A percentile compares a stretch with the other conserved stretches of the same genome.
Evolutionary conservation across 768 basidiomycete genomes (phyloP).

Genomic region (Kondoa subrosea): DNA sequence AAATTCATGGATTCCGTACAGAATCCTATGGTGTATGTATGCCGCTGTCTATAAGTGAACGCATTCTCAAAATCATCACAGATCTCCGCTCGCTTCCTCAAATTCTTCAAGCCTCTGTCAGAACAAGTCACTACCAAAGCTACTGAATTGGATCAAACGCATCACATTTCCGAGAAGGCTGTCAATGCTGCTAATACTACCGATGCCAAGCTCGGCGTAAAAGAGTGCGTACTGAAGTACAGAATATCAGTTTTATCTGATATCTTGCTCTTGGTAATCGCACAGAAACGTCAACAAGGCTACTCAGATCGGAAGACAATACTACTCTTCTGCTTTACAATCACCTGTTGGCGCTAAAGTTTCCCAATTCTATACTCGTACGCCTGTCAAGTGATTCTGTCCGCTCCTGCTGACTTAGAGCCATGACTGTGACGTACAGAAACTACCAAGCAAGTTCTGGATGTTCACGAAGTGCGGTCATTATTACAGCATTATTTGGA

Average conservation of each 20-base stretch:
- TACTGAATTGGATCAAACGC: constrained; percentile 14
- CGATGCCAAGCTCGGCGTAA: constrained; percentile 13
- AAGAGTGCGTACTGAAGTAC: constrained; percentile 6
- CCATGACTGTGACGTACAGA: constrained; percentile 65
- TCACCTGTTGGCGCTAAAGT: constrained; percentile 65
- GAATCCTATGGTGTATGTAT: constrained; percentile 53
- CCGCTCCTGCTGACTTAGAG: constrained; percentile 58
- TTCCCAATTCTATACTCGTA: constrained; percentile 61
- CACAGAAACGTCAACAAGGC: constrained; percentile 2
- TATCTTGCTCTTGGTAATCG: not conserved
- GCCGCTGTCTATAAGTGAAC: no score
- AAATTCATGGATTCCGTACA: constrained; percentile 49
- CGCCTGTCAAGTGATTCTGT: constrained; percentile 44
- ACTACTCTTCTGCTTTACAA: constrained; percentile 57
- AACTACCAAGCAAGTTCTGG: constrained; percentile 69
- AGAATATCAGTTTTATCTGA: not conserved
- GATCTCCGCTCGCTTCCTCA: constrained; percentile 71
- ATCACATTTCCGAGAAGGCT: constrained; percentile 9
- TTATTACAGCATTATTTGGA: not conserved
- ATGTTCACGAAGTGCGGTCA: constrained; percentile 53
- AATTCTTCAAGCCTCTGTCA: constrained; percentile 55
- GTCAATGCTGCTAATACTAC: constrained; percentile 2
- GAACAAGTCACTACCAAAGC: constrained; percentile 32
- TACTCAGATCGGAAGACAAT: constrained; percentile 29
- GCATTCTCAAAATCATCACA: no score